Base-by-base conservation (phyloP, 1,284 basidiomycete species). In the Ceratobasidium sp. region DNA sequence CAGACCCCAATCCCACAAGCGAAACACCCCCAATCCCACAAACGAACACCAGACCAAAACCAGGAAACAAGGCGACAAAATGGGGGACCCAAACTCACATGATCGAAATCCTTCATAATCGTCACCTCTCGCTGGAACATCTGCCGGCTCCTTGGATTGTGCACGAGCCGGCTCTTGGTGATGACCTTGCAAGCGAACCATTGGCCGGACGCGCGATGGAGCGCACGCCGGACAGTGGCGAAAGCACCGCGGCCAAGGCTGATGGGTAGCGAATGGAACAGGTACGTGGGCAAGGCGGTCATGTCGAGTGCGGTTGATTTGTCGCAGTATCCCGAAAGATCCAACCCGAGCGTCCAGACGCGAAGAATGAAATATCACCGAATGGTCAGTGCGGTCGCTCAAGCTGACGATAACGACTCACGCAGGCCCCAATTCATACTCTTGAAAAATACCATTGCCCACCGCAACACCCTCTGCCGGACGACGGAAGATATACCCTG, bases 181-280 rank as follows among this genome's bases (percentile, higher is more conserved):
- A 94, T 92, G 82, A 92, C 89, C 83, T 95, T 94, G 79, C 93
- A 87, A 0, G 92, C 92, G 77, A 86, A 90, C 85, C 86, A 88
- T 69, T 86, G 81, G 14, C 91, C 89, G 19, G 86, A 88, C 19
- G 80, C 79, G 22, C 87, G 87, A 77, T 87, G 84, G 41, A 93
- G 82, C 1, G 89, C 92, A 77, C 89, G 90, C 83, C 89, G 86
- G 27, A 94, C 93, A 5, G 88, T 90, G 1, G 92, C 93, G 78
- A 94, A 95, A 3, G 92, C 89, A 16, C 93, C 93, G 77, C 89
- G 89, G 74, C 93, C 93, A 9, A 95, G 86, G 34, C 76, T 77
- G 46, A n/a, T 6, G 2, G 22, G 13, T 14, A 46, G 24, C n/a
- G 29, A 31, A 27, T 58, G 61, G 13, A 58, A 16, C 2, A 9